Evolutionary conservation across 345 rosid genomes (phyloP), one percentile per base, ranked within the genome.

Genomic region (Linum lewisii): DNA sequence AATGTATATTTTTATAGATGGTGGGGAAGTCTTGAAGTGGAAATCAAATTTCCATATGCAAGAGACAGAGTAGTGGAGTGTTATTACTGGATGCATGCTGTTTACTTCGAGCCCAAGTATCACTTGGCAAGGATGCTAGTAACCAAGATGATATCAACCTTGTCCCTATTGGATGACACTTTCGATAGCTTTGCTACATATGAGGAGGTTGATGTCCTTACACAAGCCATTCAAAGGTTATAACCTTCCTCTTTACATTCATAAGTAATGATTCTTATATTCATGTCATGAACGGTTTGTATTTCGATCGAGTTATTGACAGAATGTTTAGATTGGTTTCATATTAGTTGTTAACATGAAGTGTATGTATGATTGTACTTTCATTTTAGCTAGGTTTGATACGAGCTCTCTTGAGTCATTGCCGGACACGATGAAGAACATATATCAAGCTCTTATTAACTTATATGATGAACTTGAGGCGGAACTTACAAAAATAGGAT

Each of bases 1-100:
- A 34, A 9, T 50, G 2, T 50, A 50, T 16, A 6, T 1, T 38
- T 0, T 2, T 45, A 7, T 23, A 72, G 79, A 65, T 75, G 73
- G 75, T 71, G 68, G 72, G 67, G 53, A 58, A 60, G 37, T 16
- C 44, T 75, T 26, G 72, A 75, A 38, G 44, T 67, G 24, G 1
- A 32, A 0, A 67, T 7, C 1, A 70, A 71, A 38, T 59, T 75
- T n/a, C 67, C 75, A 0, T 70, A 58, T 63, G 67, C 72, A 24
- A 52, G 75, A 42, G 69, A 74, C 49, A 66, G 72, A 25, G 2
- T 70, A 1, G 61, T 60, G 0, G 78, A 74, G 36, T 8, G 66
- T 13, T 74, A 63, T 6, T 59, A 69, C 24, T 74, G 78, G 74
- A 56, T 51, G 5, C 15, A 65, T 22, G 63, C 52, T 15, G 62